Conservation (phyloP, 192 early-diverging fungal genomes). For the Coemansia sp. region DNA sequence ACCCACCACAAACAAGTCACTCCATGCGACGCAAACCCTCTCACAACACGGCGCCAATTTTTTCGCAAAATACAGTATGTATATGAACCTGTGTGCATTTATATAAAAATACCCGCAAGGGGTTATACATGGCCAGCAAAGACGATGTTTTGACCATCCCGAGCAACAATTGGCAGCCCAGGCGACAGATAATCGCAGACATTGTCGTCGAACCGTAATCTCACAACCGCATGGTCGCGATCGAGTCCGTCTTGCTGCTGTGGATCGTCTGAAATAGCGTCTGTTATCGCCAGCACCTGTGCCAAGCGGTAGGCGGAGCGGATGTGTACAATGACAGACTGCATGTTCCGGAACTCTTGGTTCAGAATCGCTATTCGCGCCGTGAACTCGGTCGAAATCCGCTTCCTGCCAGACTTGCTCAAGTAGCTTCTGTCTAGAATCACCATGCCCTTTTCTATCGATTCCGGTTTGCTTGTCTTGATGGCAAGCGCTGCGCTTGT, state of each 20-base stretch:
- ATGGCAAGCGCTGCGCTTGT: conserved; percentile 79
- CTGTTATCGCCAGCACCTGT: conserved; percentile 23
- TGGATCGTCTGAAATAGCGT: background rate
- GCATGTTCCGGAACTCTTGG: conserved; percentile 10
- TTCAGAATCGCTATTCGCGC: conserved; percentile 31
- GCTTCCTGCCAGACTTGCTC: background rate
- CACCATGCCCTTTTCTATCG: conserved; percentile 59
- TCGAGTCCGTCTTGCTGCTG: background rate
- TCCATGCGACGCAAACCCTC: too few relatives aligned
- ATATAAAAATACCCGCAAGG: conserved; percentile 7
- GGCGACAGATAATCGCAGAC: conserved; percentile 31
- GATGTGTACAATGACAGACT: conserved; percentile 40
- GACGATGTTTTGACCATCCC: conserved; percentile 38
- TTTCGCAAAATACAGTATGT: too few relatives aligned
- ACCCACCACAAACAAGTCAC: too few relatives aligned
- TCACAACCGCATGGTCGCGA: conserved; percentile 10
- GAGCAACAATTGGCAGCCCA: conserved; percentile 40
- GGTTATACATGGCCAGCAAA: conserved; percentile 47
- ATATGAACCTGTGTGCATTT: too few relatives aligned
- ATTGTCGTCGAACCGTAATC: conserved; percentile 32
- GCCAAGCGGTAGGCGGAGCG: conserved; percentile 42
- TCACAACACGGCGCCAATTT: too few relatives aligned
- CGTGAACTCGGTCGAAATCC: conserved; percentile 29
- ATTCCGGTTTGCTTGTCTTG: conserved; percentile 27
- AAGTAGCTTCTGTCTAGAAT: conserved; percentile 41